Conservation (phyloP, 2,329 filamentous ascomycete species). For the Didymellaceae sp. region DNA sequence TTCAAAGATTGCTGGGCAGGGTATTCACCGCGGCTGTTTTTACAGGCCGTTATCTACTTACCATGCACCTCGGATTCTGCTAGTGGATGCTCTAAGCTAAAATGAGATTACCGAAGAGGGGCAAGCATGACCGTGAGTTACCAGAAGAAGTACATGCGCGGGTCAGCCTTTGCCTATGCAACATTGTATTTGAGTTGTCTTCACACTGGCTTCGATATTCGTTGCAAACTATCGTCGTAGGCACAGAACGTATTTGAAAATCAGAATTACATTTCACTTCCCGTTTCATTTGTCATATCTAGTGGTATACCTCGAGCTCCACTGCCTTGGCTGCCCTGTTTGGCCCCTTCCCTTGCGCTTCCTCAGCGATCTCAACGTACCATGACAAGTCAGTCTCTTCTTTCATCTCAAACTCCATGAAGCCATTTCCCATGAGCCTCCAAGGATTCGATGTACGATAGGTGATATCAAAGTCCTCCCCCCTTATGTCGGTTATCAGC, state of each 20-base stretch:
- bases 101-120: conserved; percentile 3
- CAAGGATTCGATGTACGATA: conserved; percentile 56
- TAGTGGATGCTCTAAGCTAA: not conserved
- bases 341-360: conserved; percentile 28
- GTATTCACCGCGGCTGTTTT: too few relatives aligned
- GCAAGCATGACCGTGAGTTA: not conserved
- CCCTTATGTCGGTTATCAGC: conserved; percentile 46
- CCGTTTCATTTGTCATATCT: not conserved
- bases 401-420: conserved; percentile 51
- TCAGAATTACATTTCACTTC: not conserved
- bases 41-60: too few relatives aligned
- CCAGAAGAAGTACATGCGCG: not conserved
- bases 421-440: conserved; percentile 59
- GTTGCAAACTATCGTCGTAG: not conserved
- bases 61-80: not conserved
- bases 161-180: not conserved
- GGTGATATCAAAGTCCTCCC: conserved; percentile 58
- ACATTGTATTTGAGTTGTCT: too few relatives aligned
- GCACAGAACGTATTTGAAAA: not conserved
- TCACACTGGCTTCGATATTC: too few relatives aligned
- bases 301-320: conserved; percentile 9
- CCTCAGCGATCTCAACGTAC: conserved; percentile 32
- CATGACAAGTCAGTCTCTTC: conserved; percentile 39
- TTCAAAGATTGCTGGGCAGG: too few relatives aligned
- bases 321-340: conserved; percentile 5